These are phyloP conservation scores for Microbotryomycetes sp. DNA, from an alignment of 1,284 basidiomycete species.

Conservation along the genomic window DNA sequence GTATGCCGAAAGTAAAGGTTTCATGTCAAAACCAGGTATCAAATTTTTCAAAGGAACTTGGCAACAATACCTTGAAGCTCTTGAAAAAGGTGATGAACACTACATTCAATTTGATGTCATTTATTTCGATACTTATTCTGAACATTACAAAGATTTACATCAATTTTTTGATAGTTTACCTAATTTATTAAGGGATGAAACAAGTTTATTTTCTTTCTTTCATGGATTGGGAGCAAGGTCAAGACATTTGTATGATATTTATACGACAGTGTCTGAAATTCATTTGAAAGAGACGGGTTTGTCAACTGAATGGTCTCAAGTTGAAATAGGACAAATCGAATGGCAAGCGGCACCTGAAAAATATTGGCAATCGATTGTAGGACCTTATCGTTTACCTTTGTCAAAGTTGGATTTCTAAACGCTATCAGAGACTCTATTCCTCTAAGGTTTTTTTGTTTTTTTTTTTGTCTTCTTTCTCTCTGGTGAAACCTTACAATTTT, in stretches of 20 bases:
- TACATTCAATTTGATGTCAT: slow-evolving; percentile 70
- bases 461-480: too few species aligned
- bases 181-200: slow-evolving; percentile 66
- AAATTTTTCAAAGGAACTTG: slow-evolving; percentile 80
- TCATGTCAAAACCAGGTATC: slow-evolving; percentile 71
- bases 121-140: slow-evolving; percentile 56
- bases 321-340: slow-evolving; percentile 49
- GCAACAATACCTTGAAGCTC: slow-evolving; percentile 70
- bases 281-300: slow-evolving; percentile 77
- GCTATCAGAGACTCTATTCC: background rate
- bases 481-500: too few species aligned
- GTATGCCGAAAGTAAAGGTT: slow-evolving; percentile 65
- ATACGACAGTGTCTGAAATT: slow-evolving; percentile 64
- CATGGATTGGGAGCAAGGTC: slow-evolving; percentile 87
- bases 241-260: slow-evolving; percentile 65
- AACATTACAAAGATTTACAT: slow-evolving; percentile 54
- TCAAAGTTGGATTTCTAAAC: slow-evolving; percentile 17
- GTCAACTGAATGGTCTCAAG: slow-evolving; percentile 63
- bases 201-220: slow-evolving; percentile 84
- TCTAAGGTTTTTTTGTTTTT: background rate
- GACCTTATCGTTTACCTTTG: slow-evolving; percentile 26
- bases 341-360: slow-evolving; percentile 15
- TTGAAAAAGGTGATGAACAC: slow-evolving; percentile 53
- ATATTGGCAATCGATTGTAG: slow-evolving; percentile 30
- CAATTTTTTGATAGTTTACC: slow-evolving; percentile 78